phyloP scores from a whole-genome alignment of 2,329 filamentous ascomycete genomes.

The Aspergillus tanneri region DNA sequence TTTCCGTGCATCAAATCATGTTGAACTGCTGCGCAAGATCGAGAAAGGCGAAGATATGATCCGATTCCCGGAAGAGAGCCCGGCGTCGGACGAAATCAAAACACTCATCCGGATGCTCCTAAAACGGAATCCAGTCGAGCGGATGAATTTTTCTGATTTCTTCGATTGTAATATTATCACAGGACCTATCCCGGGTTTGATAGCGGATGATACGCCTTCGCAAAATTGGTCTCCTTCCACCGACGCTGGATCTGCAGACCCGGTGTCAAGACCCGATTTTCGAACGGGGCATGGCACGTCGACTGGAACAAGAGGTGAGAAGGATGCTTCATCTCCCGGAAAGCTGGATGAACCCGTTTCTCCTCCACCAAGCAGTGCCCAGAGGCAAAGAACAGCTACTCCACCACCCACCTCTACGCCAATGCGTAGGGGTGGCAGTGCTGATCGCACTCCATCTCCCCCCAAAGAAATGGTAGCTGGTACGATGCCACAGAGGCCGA shows the following conservation, averaged over 20 bases:
- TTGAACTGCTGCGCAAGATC: slow-evolving; percentile 88
- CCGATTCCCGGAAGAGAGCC: slow-evolving; percentile 71
- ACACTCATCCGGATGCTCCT: slow-evolving; percentile 74
- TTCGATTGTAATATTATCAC: slow-evolving; percentile 74
- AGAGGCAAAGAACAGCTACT: no score
- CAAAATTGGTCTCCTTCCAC: slow-evolving; percentile 19
- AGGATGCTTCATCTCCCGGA: slow-evolving; percentile 25
- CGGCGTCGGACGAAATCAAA: slow-evolving; percentile 75
- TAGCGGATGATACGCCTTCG: slow-evolving; percentile 68
- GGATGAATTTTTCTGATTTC: slow-evolving; percentile 82
- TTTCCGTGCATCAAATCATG: slow-evolving; percentile 89
- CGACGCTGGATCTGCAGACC: slow-evolving; percentile 14
- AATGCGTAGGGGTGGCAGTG: slow-evolving; percentile 36
- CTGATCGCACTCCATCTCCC: slow-evolving; percentile 30
- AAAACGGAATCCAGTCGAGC: slow-evolving; percentile 80
- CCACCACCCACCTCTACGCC: slow-evolving; percentile 27
- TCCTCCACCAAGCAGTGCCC: no score
- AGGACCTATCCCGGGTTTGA: slow-evolving; percentile 73
- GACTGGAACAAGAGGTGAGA: slow-evolving; percentile 19
- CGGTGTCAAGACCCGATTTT: slow-evolving; percentile 19
- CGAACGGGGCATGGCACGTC: slow-evolving; percentile 18
- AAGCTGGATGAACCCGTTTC: slow-evolving; percentile 25
- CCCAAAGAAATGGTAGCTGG: slow-evolving; percentile 29
- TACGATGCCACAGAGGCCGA: slow-evolving; percentile 34
- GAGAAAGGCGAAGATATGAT: slow-evolving; percentile 85